Percentiles rank a stretch among this genome's conserved stretches.
Evolutionary conservation across 2,329 filamentous ascomycete genomes (phyloP).

Genomic region (Geosmithia putterillii): DNA sequence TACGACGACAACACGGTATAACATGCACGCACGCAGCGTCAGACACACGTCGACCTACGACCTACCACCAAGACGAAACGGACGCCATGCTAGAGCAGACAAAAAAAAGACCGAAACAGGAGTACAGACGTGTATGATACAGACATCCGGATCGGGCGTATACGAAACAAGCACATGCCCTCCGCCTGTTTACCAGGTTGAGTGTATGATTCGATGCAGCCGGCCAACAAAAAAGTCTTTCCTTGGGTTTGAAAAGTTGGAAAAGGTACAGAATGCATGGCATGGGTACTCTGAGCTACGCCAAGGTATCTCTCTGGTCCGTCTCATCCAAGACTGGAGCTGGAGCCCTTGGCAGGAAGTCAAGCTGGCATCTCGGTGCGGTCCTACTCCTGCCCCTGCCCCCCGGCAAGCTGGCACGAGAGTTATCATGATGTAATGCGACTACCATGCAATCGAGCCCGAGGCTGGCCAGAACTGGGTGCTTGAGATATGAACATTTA

Average conservation of each 20-base stretch:
- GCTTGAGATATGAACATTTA: background rate
- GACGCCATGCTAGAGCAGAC: background rate
- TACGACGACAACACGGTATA: slow-evolving; percentile 82
- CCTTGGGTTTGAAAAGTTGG: background rate
- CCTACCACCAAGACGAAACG: background rate
- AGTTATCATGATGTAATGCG: too few species aligned
- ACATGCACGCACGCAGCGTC: background rate
- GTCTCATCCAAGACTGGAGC: too few species aligned
- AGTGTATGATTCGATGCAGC: background rate
- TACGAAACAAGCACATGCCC: background rate
- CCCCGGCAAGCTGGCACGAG: too few species aligned
- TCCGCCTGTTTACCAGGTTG: too few species aligned
- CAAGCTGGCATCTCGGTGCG: too few species aligned
- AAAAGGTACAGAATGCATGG: background rate
- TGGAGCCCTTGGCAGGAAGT: too few species aligned
- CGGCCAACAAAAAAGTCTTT: background rate
- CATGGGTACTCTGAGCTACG: background rate
- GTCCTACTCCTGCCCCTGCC: too few species aligned
- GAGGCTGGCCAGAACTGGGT: background rate
- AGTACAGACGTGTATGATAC: background rate
- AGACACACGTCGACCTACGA: background rate
- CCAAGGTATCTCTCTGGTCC: too few species aligned
- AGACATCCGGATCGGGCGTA: background rate
- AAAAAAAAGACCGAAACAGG: background rate
- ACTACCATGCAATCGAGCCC: background rate